Conservation (phyloP, 192 early-diverging fungal species). For the Entomortierella beljakovae region DNA sequence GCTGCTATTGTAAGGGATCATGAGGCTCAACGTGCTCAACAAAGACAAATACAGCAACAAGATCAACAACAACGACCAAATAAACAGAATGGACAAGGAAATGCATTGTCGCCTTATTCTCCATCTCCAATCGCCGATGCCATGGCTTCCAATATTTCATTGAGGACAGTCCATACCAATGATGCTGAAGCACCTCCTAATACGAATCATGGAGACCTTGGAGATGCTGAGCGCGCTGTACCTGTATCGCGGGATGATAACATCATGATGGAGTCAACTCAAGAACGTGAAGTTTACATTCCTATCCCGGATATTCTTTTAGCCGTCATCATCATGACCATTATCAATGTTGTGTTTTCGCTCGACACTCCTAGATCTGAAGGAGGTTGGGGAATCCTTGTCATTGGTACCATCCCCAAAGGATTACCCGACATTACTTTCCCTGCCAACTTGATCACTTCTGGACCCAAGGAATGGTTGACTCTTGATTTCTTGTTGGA, state of each 20-base stretch:
- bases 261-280: background rate
- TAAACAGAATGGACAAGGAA: background rate
- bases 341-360: slow-evolving; percentile 35
- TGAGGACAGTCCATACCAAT: slow-evolving; percentile 19
- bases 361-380: slow-evolving; percentile 41
- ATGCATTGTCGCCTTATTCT: background rate
- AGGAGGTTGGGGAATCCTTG: slow-evolving; percentile 39
- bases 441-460: slow-evolving; percentile 40
- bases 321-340: slow-evolving; percentile 44
- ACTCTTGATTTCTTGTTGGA: slow-evolving; percentile 21
- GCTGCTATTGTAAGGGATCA: slow-evolving; percentile 21
- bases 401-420: slow-evolving; percentile 52
- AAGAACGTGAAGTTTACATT: slow-evolving; percentile 33
- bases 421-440: slow-evolving; percentile 40
- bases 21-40: slow-evolving; percentile 27
- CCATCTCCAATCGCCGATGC: background rate
- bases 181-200: background rate
- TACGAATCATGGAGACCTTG: background rate
- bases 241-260: background rate
- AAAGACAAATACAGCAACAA: slow-evolving; percentile 12
- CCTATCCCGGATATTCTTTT: slow-evolving; percentile 52
- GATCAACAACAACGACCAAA: background rate
- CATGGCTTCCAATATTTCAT: slow-evolving; percentile 27
- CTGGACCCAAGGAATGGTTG: slow-evolving; percentile 40
- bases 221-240: slow-evolving; percentile 16